A percentile compares a stretch with the other conserved stretches of the same genome.
Conservation (phyloP, 805 yeast species). For the Saccharomycopsis babjevae region DNA sequence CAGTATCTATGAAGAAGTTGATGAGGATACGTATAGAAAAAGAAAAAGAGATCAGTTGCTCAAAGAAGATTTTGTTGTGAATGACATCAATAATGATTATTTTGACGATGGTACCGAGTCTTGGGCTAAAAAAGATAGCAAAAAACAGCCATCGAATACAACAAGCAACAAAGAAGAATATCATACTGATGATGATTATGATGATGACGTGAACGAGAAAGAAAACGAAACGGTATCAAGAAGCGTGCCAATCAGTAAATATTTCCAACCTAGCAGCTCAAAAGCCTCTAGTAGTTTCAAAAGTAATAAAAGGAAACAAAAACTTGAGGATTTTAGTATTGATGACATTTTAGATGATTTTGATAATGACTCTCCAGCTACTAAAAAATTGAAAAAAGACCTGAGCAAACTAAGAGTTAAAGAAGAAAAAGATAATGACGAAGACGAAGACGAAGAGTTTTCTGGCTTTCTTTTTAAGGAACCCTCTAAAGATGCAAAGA, state of each 20-base stretch:
- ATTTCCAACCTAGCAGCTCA: conserved; percentile 33
- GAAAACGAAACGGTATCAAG: conserved; percentile 20
- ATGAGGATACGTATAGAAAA: conserved; percentile 65
- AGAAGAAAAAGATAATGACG: conserved; percentile 13
- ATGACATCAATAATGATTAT: conserved; percentile 89
- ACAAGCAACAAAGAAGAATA: conserved; percentile 42
- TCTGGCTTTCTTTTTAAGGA: background rate
- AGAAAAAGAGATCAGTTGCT: conserved; percentile 71
- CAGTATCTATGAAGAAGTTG: conserved; percentile 78
- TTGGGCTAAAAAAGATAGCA: conserved; percentile 49
- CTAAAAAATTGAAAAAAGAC: conserved; percentile 14
- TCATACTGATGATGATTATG: conserved; percentile 81
- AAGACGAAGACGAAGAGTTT: conserved; percentile 16
- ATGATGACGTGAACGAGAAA: conserved; percentile 22
- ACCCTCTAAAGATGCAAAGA: background rate
- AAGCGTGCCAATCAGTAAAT: conserved; percentile 41
- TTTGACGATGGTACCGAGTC: conserved; percentile 90
- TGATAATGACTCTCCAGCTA: conserved; percentile 21
- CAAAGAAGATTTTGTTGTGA: conserved; percentile 89
- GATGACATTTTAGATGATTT: conserved; percentile 64
- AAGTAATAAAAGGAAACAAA: conserved; percentile 25
- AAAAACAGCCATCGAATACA: conserved; percentile 40
- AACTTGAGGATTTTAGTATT: conserved; percentile 42
- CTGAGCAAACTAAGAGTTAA: background rate
- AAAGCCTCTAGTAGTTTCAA: conserved; percentile 17